Conservation (phyloP, 306 rosid species). For the Quercus parvula region DNA sequence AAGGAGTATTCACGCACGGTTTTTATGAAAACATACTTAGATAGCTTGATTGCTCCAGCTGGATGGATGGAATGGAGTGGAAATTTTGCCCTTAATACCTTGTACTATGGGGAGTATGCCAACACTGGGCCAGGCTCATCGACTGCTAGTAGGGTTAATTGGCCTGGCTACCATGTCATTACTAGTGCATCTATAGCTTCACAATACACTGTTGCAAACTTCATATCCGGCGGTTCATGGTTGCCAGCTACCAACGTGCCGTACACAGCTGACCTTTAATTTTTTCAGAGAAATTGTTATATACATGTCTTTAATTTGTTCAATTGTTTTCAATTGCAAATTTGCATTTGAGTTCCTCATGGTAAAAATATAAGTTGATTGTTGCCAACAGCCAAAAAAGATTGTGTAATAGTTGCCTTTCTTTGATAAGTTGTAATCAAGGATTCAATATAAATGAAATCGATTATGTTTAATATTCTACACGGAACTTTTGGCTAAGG, state of each 20-base stretch:
- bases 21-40: slow-evolving; percentile 56
- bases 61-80: slow-evolving; percentile 81
- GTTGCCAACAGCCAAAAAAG: too few species aligned
- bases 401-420: slow-evolving; percentile 3
- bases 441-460: background rate
- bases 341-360: background rate
- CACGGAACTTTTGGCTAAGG: background rate
- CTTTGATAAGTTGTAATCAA: background rate
- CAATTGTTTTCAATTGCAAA: background rate
- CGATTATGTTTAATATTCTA: background rate
- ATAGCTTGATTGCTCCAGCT: slow-evolving; percentile 50
- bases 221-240: slow-evolving; percentile 65
- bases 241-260: slow-evolving; percentile 57
- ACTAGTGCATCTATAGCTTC: slow-evolving; percentile 62
- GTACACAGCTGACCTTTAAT: slow-evolving; percentile 54
- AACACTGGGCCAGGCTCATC: slow-evolving; percentile 71
- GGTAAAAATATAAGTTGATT: background rate
- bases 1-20: slow-evolving; percentile 58
- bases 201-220: slow-evolving; percentile 58
- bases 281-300: background rate
- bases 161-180: slow-evolving; percentile 70
- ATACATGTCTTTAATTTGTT: background rate
- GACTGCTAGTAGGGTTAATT: slow-evolving; percentile 47
- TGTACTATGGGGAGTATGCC: slow-evolving; percentile 64
- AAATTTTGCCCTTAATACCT: slow-evolving; percentile 54